Base-by-base conservation (phyloP, 2,329 filamentous ascomycete species). In the Aspergillus versicolor region DNA sequence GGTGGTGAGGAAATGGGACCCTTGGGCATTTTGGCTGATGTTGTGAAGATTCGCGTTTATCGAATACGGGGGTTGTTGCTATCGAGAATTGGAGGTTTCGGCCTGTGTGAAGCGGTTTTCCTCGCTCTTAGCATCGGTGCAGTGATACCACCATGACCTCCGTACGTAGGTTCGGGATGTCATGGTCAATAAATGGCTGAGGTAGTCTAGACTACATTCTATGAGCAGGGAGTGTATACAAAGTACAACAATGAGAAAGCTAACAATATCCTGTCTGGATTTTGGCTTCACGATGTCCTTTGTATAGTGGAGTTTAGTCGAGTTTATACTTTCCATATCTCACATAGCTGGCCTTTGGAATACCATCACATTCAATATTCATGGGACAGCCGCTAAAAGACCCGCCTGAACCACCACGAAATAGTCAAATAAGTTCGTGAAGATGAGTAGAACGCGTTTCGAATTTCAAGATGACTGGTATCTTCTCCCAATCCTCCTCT, bases 1-100 rank as follows among this genome's bases (percentile, higher is more conserved):
- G 51, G 51, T 6, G 50, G 50, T 3, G 51, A 32, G 40, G n/a
- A 17, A 15, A 47, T 54, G 21, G 51, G 51, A 13, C 51, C 43
- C 37, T 46, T 54, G 8, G 51, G 43, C 43, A 47, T 54, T 40
- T 41, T 41, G 34, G 34, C 15, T 37, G 9, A 2, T 37, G 34
- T 37, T 37, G 34, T 37, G 34, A 37, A n/a, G 34, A 37, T 37
- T 4, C 27, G 27, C 2, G 27, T 30, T 30, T 30, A 30, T 30
- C 9, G 13, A n/a, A n/a, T 13, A 37, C n/a, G 6, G 34, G 13
- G 4, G 32, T 7, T 1, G 9, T 30, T 30, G 1, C 9, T 30
- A 11, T 30, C 27, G 27, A 9, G 9, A 30, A 30, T 30, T 11
- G 27, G 27, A 30, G 1, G 27, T 11, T 15, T n/a, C 7, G 13